Base-by-base conservation (phyloP, 148 eudicot genomes). In the Dysphania ambrosioides region DNA sequence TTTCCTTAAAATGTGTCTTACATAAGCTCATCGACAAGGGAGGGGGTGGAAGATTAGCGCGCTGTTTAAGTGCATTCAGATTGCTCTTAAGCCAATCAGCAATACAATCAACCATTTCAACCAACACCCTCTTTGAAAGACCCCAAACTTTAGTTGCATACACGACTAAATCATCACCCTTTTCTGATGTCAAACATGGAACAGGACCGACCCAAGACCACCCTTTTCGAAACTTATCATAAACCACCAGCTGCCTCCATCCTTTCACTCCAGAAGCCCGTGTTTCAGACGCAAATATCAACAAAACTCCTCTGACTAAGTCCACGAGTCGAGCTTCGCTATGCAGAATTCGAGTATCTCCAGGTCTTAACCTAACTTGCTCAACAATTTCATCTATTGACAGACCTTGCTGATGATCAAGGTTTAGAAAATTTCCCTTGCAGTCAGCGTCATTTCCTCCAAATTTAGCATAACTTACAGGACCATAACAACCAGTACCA, bases 201-300 rank as follows among this genome's bases (percentile, higher is more conserved):
- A 77, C 68, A 10, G 90, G 88, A 65, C 92, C 88, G 47, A 78
- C 56, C 92, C 92, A 88, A 67, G 82, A 83, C 90, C 90, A 88
- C 68, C 71, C 72, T 83, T 85, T 88, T 61, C 76, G 71, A 23
- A 87, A 47, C 68, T 83, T 87, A 62, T 87, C 84, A 75, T 81
- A 88, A 4, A 63, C 19, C 1, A 76, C 84, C 23, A 88, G 86
- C 34, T 85, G 59, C 57, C 82, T 88, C 90, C 89, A 86, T 51
- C 85, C 85, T 71, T 86, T 88, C 72, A 87, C 88, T 41, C 88
- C 88, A 59, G 79, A 57, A 30, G 89, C 88, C 34, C 85, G 84
- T 13, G 87, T 73, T 79, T 83, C 76, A 57, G 90, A 86, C 29
- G 88, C 80, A 64, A 88, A 80, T 71, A 86, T 74, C 62, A 83